Evolutionary conservation across 176 grass and related monocot genomes (phyloP).

Genomic region (Lolium rigidum): DNA sequence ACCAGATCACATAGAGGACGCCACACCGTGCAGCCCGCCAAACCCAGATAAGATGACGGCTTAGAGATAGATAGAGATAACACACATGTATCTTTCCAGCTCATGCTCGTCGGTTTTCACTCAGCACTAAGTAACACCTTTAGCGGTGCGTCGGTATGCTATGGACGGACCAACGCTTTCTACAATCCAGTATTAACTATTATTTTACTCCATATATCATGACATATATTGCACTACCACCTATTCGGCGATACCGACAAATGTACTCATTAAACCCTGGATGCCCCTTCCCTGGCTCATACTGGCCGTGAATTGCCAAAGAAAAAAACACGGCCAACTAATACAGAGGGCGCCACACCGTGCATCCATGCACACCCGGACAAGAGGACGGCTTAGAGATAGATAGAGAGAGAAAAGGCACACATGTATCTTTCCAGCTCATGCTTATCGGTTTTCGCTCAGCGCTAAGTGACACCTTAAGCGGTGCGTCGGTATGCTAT

Average conservation of each 20-base stretch:
- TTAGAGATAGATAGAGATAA: neutral
- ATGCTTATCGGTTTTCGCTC: too few species aligned
- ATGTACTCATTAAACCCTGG: neutral
- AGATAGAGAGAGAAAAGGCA: too few species aligned
- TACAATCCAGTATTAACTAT: too few species aligned
- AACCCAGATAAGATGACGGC: neutral
- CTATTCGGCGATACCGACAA: neutral
- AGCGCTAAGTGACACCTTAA: too few species aligned
- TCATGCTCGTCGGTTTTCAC: neutral
- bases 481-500: too few species aligned
- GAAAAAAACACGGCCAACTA: too few species aligned
- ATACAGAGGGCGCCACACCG: too few species aligned
- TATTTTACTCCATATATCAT: too few species aligned
- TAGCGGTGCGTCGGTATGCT: neutral
- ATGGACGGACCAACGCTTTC: too few species aligned
- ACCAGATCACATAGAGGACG: too few species aligned
- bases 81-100: neutral
- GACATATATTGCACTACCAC: neutral
- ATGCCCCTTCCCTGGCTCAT: neutral
- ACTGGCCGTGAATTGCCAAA: neutral
- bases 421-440: neutral
- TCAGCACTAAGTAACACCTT: neutral
- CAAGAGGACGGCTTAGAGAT: too few species aligned
- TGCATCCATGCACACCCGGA: too few species aligned
- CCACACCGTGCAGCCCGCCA: neutral